phyloP scores from a whole-genome alignment of 306 rosid species.

The Vicia villosa region DNA sequence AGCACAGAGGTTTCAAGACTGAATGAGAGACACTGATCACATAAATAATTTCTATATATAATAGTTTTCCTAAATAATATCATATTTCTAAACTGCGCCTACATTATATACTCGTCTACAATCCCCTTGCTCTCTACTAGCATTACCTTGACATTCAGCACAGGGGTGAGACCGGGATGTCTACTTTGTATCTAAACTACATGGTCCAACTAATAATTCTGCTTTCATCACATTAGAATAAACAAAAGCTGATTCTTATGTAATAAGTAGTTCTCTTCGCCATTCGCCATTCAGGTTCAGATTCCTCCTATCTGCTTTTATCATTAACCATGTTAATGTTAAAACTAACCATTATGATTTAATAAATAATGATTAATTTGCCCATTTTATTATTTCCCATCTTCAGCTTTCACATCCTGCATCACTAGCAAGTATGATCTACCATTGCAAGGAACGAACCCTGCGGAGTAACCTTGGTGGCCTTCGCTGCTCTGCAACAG shows the following conservation, averaged over 20 bases:
- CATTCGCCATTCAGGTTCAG: slow-evolving; percentile 32
- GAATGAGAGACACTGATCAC: slow-evolving; percentile 14
- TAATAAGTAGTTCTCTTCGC: slow-evolving; percentile 37
- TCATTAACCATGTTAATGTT: slow-evolving; percentile 27
- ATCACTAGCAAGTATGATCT: slow-evolving; percentile 44
- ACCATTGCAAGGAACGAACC: slow-evolving; percentile 71
- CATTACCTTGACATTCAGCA: slow-evolving; percentile 38
- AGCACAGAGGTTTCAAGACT: not conserved
- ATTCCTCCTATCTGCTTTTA: slow-evolving; percentile 34
- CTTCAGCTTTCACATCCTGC: slow-evolving; percentile 22
- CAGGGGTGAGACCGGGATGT: slow-evolving; percentile 38
- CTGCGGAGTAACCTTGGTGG: slow-evolving; percentile 70
- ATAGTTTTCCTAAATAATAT: slow-evolving; percentile 21
- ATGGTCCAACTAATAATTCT: slow-evolving; percentile 38
- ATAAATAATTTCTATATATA: slow-evolving; percentile 28
- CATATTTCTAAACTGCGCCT: slow-evolving; percentile 29
- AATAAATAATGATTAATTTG: slow-evolving; percentile 28
- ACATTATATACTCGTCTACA: slow-evolving; percentile 33
- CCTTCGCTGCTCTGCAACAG: slow-evolving; percentile 68
- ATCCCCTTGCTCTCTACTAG: slow-evolving; percentile 32
- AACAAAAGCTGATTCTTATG: slow-evolving; percentile 33
- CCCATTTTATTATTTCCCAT: slow-evolving; percentile 19
- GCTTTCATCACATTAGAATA: slow-evolving; percentile 34
- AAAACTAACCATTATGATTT: slow-evolving; percentile 18
- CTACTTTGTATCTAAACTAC: slow-evolving; percentile 42